Percentiles rank a stretch among this genome's conserved stretches.
phyloP scores from a whole-genome alignment of 1,284 basidiomycete species.

The Cutaneotrichosporon mucoides region DNA sequence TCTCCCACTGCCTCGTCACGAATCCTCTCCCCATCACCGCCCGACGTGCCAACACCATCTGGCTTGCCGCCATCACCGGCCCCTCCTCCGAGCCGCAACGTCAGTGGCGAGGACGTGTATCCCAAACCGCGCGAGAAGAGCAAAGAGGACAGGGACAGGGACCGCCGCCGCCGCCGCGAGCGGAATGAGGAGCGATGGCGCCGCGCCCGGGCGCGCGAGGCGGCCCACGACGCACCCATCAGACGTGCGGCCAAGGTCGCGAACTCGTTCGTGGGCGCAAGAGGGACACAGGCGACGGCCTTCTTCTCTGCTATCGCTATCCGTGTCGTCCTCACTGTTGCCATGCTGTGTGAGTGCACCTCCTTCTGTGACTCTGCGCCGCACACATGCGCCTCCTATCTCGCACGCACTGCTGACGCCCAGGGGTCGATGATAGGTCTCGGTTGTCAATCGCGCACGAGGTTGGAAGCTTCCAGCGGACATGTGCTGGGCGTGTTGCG shows the following conservation, averaged over 20 bases:
- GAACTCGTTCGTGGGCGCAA: constrained; percentile 1
- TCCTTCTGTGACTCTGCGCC: no score
- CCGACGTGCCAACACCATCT: not conserved
- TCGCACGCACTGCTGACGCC: no score
- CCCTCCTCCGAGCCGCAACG: not conserved
- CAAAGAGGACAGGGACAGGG: not conserved
- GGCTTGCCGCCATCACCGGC: not conserved
- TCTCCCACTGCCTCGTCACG: not conserved
- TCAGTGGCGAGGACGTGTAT: not conserved
- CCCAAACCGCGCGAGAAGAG: no score
- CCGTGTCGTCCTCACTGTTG: constrained; percentile 9
- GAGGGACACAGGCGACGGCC: constrained; percentile 2
- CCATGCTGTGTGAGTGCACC: constrained; percentile 13
- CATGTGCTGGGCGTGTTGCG: not conserved
- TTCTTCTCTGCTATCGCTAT: constrained; percentile 3
- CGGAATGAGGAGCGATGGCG: constrained; percentile 21
- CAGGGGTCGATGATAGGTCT: constrained; percentile 2
- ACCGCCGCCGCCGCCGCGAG: constrained; percentile 12
- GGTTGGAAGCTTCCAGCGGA: not conserved
- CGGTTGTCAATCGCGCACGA: not conserved
- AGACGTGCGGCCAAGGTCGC: constrained; percentile 12
- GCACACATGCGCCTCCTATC: no score
- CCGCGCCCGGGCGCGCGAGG: constrained; percentile 20
- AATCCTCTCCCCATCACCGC: not conserved
- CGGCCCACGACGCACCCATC: constrained; percentile 20